Evolutionary conservation across 306 rosid genomes (phyloP).

Genomic region (Vigna radiata): DNA sequence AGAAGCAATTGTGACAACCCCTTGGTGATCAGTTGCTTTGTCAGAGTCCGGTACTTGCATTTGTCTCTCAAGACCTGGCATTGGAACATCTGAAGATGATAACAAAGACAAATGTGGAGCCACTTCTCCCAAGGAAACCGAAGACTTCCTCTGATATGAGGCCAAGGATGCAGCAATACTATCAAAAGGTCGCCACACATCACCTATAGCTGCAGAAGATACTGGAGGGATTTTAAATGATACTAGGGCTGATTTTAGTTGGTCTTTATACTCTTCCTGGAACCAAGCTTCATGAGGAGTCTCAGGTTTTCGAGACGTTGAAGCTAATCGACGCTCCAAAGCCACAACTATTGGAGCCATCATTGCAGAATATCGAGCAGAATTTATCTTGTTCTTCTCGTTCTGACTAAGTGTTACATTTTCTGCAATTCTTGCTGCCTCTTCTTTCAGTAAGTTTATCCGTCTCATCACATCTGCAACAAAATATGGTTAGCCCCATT

Average conservation of each 20-base stretch:
- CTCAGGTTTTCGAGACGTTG: slow-evolving; percentile 94
- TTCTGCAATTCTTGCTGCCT: slow-evolving; percentile 92
- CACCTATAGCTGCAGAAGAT: slow-evolving; percentile 80
- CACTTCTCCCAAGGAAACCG: slow-evolving; percentile 81
- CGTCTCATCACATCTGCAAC: slow-evolving; percentile 95
- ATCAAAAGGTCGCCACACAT: slow-evolving; percentile 93
- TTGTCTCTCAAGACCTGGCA: slow-evolving; percentile 97
- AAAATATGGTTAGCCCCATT: slow-evolving; percentile 43
- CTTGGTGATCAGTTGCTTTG: slow-evolving; percentile 62
- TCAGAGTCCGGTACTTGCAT: slow-evolving; percentile 65
- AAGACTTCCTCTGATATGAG: slow-evolving; percentile 91
- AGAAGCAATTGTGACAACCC: slow-evolving; percentile 85
- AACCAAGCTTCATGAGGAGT: slow-evolving; percentile 98
- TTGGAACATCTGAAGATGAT: slow-evolving; percentile 93
- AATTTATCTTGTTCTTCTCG: slow-evolving; percentile 91
- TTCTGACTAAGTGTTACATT: slow-evolving; percentile 87
- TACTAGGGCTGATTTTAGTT: slow-evolving; percentile 72
- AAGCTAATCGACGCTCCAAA: slow-evolving; percentile 92
- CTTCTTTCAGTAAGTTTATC: slow-evolving; percentile 87
- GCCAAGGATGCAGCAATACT: slow-evolving; percentile 89
- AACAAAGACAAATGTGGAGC: slow-evolving; percentile 82
- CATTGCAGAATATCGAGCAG: slow-evolving; percentile 98
- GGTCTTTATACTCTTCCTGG: slow-evolving; percentile 83
- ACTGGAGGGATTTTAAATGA: slow-evolving; percentile 83
- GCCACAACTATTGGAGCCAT: slow-evolving; percentile 99